phyloP scores from a whole-genome alignment of 1,284 basidiomycete species.

The Ceratobasidium sp. region DNA sequence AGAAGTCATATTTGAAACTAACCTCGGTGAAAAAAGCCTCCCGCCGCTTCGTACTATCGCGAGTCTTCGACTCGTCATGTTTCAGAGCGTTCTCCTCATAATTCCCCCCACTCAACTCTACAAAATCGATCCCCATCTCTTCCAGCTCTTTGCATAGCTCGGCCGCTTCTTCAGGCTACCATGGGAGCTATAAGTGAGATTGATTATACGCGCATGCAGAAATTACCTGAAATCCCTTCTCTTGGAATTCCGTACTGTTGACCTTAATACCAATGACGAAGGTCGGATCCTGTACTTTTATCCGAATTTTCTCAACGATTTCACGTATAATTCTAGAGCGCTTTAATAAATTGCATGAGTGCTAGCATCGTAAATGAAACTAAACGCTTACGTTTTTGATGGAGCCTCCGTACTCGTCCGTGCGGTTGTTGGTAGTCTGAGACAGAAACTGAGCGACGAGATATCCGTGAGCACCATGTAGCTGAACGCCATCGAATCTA shows the following conservation, averaged over 20 bases:
- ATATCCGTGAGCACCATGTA: slow-evolving; percentile 54
- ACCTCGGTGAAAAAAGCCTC: slow-evolving; percentile 57
- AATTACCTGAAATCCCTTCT: background rate
- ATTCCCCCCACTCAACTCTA: slow-evolving; percentile 61
- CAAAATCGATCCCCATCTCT: slow-evolving; percentile 59
- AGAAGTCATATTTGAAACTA: background rate
- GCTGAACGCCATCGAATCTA: slow-evolving; percentile 52
- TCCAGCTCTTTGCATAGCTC: slow-evolving; percentile 59
- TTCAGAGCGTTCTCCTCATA: slow-evolving; percentile 52
- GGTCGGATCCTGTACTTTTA: slow-evolving; percentile 51
- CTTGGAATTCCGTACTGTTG: background rate
- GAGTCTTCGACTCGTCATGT: slow-evolving; percentile 5
- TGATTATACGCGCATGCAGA: background rate
- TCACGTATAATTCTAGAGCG: slow-evolving; percentile 54
- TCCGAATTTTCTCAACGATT: slow-evolving; percentile 54
- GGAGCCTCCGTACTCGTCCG: slow-evolving; percentile 56
- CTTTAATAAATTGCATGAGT: slow-evolving; percentile 53
- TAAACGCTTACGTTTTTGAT: background rate
- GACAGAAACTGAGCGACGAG: slow-evolving; percentile 52
- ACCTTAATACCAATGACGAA: slow-evolving; percentile 56
- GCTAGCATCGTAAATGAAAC: background rate
- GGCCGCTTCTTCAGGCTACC: slow-evolving; percentile 57
- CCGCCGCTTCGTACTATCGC: slow-evolving; percentile 54
- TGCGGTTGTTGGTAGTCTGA: slow-evolving; percentile 54
- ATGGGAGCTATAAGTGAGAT: background rate